These are phyloP conservation scores for Aspergillus proliferans DNA, from an alignment of 2,329 filamentous ascomycete genomes.

Conservation along the genomic window DNA sequence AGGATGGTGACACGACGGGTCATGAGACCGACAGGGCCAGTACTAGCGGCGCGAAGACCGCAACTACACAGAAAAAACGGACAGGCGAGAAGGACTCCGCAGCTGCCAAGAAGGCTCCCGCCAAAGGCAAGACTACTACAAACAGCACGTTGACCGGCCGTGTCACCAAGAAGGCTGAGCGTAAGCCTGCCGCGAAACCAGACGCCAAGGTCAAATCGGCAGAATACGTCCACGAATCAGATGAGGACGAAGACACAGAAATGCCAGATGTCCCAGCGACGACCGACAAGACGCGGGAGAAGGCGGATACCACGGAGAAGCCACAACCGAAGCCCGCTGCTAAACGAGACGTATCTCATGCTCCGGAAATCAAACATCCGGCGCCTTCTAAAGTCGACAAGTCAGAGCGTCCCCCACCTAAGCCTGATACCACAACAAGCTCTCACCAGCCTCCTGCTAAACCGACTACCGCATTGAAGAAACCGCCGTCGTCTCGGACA, in stretches of 20 bases:
- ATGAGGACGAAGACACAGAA: conserved; percentile 43
- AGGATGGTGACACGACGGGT: conserved; percentile 29
- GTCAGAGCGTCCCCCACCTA: conserved; percentile 15
- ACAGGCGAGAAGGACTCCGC: conserved; percentile 34
- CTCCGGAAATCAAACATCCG: conserved; percentile 14
- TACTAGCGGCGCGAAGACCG: conserved; percentile 19
- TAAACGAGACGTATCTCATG: conserved; percentile 15
- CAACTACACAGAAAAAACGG: conserved; percentile 31
- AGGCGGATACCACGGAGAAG: conserved; percentile 10
- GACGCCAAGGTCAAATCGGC: conserved; percentile 48
- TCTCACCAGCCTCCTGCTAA: background rate
- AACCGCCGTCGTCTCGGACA: conserved; percentile 37
- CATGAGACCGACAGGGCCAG: conserved; percentile 33
- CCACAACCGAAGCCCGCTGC: conserved; percentile 13
- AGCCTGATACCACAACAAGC: conserved; percentile 8
- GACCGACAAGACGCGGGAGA: conserved; percentile 12
- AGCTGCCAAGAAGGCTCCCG: conserved; percentile 36
- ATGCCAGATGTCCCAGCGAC: conserved; percentile 26
- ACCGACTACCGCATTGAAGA: conserved; percentile 24
- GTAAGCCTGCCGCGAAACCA: conserved; percentile 30
- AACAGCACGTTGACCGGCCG: conserved; percentile 42
- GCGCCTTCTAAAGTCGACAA: conserved; percentile 21
- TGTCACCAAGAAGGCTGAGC: conserved; percentile 42
- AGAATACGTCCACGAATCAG: conserved; percentile 49
- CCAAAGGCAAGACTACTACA: conserved; percentile 44